Evolutionary conservation across 1,139 yeast species (phyloP), one percentile per base, ranked within the genome.

Genomic region (Geotrichum restrictum): DNA sequence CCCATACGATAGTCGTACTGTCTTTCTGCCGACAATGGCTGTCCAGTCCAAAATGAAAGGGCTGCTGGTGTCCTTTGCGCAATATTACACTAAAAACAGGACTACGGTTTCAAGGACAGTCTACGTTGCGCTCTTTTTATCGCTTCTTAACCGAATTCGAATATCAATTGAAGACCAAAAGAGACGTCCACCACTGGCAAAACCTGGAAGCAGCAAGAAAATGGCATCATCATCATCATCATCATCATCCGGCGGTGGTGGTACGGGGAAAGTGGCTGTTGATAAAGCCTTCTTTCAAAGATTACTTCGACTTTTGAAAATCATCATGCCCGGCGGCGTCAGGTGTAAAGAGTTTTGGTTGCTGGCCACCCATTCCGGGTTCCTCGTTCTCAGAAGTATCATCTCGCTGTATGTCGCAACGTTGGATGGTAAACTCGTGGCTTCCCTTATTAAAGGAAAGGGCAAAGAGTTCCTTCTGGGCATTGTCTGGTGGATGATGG

Each of bases 391-490:
- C 3, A 77, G 96, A 59, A 94, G 96, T 0, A 69, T 84, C 38
- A 72, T 91, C 38, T 85, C 96, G 1, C 76, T 91, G 49, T 82
- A 83, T 63, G 94, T 89, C 21, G 97, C 97, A 3, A 81, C 85
- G 16, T 74, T 91, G 56, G 98, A 91, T 68, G 97, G 98, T 61
- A 75, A 77, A 63, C 73, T 91, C 51, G 96, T 91, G 3, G 89
- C 96, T 0, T 82, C 89, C 1, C 75, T 91, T 58, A 88, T 91
- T 33, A 79, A 85, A 41, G 88, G 85, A 57, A 76, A 78, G 51
- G 85, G 89, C 53, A 74, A 74, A 48, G 76, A 75, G 48, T 91
- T 91, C 64, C 72, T 85, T 53, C 75, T 77, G 59, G 75, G 85
- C 44, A 71, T 89, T 55, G 76, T 80, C 0, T 76, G 81, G 65